A percentile compares a stretch with the other conserved stretches of the same genome.
phyloP scores from a whole-genome alignment of 2,329 filamentous ascomycete species.

The Penicillium sp. region DNA sequence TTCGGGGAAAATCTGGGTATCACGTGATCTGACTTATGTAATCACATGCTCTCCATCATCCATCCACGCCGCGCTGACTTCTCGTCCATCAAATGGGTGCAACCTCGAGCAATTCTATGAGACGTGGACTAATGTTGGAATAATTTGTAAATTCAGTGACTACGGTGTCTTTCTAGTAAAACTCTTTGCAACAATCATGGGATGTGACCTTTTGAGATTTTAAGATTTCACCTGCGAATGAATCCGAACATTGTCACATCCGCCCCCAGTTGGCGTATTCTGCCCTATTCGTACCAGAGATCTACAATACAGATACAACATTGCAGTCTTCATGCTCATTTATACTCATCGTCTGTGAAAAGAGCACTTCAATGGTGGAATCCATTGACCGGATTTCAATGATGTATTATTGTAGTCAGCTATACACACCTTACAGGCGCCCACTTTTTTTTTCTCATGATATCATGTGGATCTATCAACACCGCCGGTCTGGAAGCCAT shows the following conservation, averaged over 20 bases:
- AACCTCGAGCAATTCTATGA: background rate
- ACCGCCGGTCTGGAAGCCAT: slow-evolving; percentile 15
- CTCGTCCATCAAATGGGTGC: too few relatives aligned
- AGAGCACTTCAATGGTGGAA: background rate
- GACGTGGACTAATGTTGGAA: background rate
- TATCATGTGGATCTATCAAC: slow-evolving; percentile 29
- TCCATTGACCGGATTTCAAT: slow-evolving; percentile 11
- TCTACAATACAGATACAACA: background rate
- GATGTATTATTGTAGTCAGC: slow-evolving; percentile 20
- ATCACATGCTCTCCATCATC: background rate
- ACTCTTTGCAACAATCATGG: too few relatives aligned
- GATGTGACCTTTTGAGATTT: too few relatives aligned
- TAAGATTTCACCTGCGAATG: too few relatives aligned
- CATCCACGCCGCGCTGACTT: too few relatives aligned
- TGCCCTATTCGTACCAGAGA: background rate
- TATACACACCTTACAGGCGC: slow-evolving; percentile 17
- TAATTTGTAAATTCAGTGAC: too few relatives aligned
- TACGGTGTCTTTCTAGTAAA: too few relatives aligned
- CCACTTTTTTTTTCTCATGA: slow-evolving; percentile 22
- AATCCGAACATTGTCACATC: too few relatives aligned
- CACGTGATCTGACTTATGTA: slow-evolving; percentile 23
- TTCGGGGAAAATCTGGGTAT: slow-evolving; percentile 30
- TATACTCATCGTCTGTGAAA: too few relatives aligned
- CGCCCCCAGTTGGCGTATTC: background rate
- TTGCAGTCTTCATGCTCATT: too few relatives aligned